Evolutionary conservation across 805 yeast species (phyloP), one percentile per base, ranked within the genome.

Genomic region (Saccharomycopsis oosterbeekiorum): DNA sequence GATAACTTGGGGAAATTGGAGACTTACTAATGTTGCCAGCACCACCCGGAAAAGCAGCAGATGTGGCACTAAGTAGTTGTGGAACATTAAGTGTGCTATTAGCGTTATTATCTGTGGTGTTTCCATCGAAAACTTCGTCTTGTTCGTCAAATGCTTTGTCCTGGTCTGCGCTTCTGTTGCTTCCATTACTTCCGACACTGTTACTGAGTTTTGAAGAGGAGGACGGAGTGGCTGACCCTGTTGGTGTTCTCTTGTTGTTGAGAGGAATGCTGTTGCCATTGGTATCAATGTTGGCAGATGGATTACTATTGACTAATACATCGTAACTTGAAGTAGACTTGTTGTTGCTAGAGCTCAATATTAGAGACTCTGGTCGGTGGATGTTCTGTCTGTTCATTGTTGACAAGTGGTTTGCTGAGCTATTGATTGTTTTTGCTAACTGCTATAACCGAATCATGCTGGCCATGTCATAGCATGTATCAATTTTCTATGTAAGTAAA

Each of bases 381-480:
- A 63, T 61, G 40, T 63, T 61, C 56, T 63, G 62, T 54, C 65
- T 55, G 42, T 63, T 61, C 65, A 63, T 63, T 29, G 34, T n/a
- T 24, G 53, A 47, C n/a, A n/a, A n/a, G n/a, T n/a, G 34, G 34
- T 6, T 29, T 29, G 34, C 34, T 29, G 6, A 29, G 6, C 6
- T 29, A 4, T 29, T 29, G 3, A 29, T 29, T 3, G 34, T 6
- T 29, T 4, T 29, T 29, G 34, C n/a, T 29, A 29, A 29, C 6
- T 6, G 3, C 34, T 29, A 29, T 6, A 29, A 29, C 6, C 6
- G 34, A 29, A 29, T 29, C 34, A 29, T 29, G 3, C 34, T 6
- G 34, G 34, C 34, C 34, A 29, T 29, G 6, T 29, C 6, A 6
- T 6, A 29, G 34, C 6, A 29, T 29, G 6, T 29, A 29, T 29